phyloP scores from a whole-genome alignment of 2,329 filamentous ascomycete species.

The Fusarium concolor region DNA sequence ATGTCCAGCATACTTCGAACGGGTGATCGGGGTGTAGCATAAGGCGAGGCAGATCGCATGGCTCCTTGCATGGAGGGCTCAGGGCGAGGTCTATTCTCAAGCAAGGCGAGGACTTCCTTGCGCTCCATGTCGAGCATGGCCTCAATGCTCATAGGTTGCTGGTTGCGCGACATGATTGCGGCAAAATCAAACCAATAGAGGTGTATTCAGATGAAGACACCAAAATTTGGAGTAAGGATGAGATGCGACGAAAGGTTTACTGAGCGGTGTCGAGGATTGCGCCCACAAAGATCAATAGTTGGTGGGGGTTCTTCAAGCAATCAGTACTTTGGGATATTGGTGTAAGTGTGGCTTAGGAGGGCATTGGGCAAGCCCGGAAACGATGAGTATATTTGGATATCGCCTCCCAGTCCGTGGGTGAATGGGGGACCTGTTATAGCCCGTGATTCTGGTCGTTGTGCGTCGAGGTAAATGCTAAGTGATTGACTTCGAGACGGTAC shows the following conservation, averaged over 20 bases:
- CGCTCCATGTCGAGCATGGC: conserved; percentile 82
- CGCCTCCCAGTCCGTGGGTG: conserved; percentile 13
- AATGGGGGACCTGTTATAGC: background rate
- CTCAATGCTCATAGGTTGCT: conserved; percentile 77
- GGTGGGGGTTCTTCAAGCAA: conserved; percentile 10
- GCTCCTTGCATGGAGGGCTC: conserved; percentile 48
- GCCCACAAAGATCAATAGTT: conserved; percentile 22
- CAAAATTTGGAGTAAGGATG: background rate
- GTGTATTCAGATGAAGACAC: background rate
- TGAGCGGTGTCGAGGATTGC: conserved; percentile 7
- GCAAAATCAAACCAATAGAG: conserved; percentile 1
- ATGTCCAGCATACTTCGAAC: conserved; percentile 64
- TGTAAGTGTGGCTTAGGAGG: conserved; percentile 24
- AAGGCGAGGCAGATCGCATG: conserved; percentile 64
- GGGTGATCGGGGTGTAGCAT: conserved; percentile 70
- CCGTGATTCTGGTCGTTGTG: background rate
- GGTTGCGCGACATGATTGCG: conserved; percentile 50
- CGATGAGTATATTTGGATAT: background rate
- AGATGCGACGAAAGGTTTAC: conserved; percentile 1
- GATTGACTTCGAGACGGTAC: conserved; percentile 25
- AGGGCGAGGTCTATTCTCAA: conserved; percentile 63
- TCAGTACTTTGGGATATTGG: conserved; percentile 11
- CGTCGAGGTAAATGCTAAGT: conserved; percentile 19
- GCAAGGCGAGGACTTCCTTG: conserved; percentile 75
- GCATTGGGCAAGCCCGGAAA: conserved; percentile 32